These are phyloP conservation scores for Dorcoceras hygrometricum DNA, from an alignment of 257 asterid species.

Conservation along the genomic window DNA sequence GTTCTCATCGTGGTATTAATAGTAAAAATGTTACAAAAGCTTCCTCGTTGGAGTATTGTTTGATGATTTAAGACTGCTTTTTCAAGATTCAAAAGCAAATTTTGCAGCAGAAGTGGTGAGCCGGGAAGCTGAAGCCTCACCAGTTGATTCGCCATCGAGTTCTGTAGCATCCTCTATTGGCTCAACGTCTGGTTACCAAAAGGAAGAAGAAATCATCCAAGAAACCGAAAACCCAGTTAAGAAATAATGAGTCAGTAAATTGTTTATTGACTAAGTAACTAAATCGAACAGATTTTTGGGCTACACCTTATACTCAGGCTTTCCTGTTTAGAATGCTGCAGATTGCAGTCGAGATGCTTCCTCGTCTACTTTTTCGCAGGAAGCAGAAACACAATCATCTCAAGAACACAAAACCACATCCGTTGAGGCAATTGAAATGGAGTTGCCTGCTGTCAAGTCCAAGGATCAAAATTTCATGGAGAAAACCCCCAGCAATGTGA, in stretches of 20 bases:
- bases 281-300: constrained; percentile 20
- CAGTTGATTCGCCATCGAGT: constrained; percentile 35
- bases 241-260: constrained; percentile 40
- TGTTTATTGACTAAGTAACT: constrained; percentile 11
- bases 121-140: constrained; percentile 33
- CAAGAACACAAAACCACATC: constrained; percentile 24
- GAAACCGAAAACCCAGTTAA: constrained; percentile 49
- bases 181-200: constrained; percentile 24
- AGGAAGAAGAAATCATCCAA: constrained; percentile 18
- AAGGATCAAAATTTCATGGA: constrained; percentile 23
- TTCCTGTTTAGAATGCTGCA: constrained; percentile 63
- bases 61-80: constrained; percentile 30
- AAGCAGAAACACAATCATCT: constrained; percentile 26
- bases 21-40: constrained; percentile 8
- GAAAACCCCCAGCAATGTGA: constrained; percentile 56
- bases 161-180: constrained; percentile 30
- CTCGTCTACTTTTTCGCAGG: constrained; percentile 34
- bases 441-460: constrained; percentile 12
- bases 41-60: constrained; percentile 23
- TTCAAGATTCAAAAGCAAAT: constrained; percentile 42
- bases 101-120: constrained; percentile 26
- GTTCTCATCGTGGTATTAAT: constrained; percentile 29
- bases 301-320: constrained; percentile 45
- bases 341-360: constrained; percentile 41
- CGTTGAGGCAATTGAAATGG: constrained; percentile 30